Evolutionary conservation across 163 green algal species (phyloP).

Genomic region (Smithsoniella earleae): DNA sequence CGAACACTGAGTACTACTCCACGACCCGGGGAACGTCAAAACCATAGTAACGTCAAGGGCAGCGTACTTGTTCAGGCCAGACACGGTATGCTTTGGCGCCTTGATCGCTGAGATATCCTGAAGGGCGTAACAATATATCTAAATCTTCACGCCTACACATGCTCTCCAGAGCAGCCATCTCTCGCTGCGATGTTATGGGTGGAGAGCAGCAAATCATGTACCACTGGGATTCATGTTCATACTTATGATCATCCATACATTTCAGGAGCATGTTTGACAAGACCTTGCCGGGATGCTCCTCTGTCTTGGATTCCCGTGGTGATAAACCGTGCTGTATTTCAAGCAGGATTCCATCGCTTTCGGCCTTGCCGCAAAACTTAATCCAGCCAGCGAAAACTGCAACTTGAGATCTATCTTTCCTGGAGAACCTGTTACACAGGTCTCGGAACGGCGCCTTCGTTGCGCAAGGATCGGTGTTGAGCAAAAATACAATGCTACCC

Average conservation of each 20-base stretch:
- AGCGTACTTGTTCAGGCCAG: slow-evolving; percentile 17
- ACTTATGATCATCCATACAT: not conserved
- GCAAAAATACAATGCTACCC: slow-evolving; percentile 4
- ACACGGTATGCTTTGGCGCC: not conserved
- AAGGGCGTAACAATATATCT: not conserved
- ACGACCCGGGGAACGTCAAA: not conserved
- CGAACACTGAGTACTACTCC: too few species aligned
- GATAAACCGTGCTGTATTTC: not conserved
- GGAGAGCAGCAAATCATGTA: slow-evolving; percentile 16
- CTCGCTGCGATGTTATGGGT: slow-evolving; percentile 25
- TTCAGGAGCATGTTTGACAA: not conserved
- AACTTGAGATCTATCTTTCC: not conserved
- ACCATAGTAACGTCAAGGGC: not conserved
- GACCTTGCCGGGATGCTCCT: not conserved
- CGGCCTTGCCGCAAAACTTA: slow-evolving; percentile 5
- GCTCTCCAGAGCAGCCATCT: slow-evolving; percentile 18
- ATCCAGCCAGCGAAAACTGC: slow-evolving; percentile 11
- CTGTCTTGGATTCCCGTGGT: not conserved
- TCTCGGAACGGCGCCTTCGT: not conserved
- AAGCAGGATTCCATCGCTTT: slow-evolving; percentile 21
- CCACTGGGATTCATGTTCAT: not conserved
- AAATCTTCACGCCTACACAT: not conserved
- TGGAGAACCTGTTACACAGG: not conserved
- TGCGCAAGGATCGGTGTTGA: not conserved
- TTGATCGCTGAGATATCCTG: not conserved